Percentiles rank a stretch among this genome's conserved stretches.
phyloP scores from a whole-genome alignment of 306 rosid species.

The Crataegus laevigata region DNA sequence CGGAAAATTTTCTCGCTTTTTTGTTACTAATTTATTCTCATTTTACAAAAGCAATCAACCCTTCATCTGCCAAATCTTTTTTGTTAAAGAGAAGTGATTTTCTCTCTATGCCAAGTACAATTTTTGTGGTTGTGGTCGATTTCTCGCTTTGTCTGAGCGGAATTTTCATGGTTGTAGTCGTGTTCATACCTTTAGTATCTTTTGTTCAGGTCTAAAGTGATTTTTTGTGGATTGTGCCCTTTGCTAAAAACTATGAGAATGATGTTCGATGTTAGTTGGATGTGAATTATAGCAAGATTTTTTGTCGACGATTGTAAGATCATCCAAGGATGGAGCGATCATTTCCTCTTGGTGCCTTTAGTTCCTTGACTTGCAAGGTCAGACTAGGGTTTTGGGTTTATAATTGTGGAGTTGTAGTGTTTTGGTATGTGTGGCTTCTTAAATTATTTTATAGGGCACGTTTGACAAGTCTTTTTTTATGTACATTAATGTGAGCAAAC shows the following conservation, averaged over 20 bases:
- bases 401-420: too few species aligned
- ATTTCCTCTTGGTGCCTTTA: background rate
- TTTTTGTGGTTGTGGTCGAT: background rate
- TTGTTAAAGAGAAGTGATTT: background rate
- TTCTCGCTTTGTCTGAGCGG: too few species aligned
- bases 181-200: too few species aligned
- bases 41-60: background rate
- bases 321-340: background rate
- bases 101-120: too few species aligned
- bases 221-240: background rate
- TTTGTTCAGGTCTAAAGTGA: too few species aligned
- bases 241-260: background rate
- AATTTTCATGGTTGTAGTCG: too few species aligned
- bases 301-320: background rate
- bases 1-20: background rate
- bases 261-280: too few species aligned
- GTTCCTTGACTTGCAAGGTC: background rate
- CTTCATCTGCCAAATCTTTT: background rate
- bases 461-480: too few species aligned
- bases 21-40: background rate
- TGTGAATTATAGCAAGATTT: background rate
- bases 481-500: too few species aligned
- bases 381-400: background rate
- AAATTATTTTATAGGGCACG: too few species aligned
- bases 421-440: too few species aligned